Conservation (phyloP, 352 stramenopile species). For the Phytophthora hibernalis region DNA sequence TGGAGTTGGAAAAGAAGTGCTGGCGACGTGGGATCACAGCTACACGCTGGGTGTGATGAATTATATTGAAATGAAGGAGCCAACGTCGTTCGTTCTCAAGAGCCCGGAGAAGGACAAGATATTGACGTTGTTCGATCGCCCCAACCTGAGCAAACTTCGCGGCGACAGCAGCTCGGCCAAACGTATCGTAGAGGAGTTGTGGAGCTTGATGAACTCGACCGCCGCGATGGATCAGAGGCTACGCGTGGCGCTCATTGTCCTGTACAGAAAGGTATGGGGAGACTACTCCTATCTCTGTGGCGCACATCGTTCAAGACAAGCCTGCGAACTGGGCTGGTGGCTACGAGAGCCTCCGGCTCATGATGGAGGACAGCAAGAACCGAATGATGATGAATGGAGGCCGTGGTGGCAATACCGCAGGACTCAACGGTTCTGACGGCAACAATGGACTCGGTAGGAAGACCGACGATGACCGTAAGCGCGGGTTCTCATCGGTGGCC, state of each 20-base stretch:
- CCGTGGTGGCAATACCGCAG: conserved; percentile 9
- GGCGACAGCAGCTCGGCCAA: conserved; percentile 81
- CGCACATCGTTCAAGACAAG: conserved; percentile 87
- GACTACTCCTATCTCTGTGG: conserved; percentile 83
- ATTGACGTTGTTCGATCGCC: conserved; percentile 62
- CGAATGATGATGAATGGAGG: conserved; percentile 44
- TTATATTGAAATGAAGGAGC: conserved; percentile 83
- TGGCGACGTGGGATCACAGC: conserved; percentile 85
- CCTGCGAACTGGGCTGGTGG: conserved; percentile 76
- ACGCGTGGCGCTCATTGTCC: conserved; percentile 74
- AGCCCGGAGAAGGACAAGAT: conserved; percentile 83
- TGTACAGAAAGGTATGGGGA: conserved; percentile 85
- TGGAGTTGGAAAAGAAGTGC: conserved; percentile 70
- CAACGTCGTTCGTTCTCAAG: conserved; percentile 73
- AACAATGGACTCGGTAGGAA: conserved; percentile 31
- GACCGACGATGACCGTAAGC: conserved; percentile 49
- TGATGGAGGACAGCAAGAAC: conserved; percentile 89
- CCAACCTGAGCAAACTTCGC: conserved; percentile 67
- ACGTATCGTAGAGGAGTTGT: conserved; percentile 69
- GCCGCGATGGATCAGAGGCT: conserved; percentile 73
- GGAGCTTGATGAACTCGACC: conserved; percentile 77
- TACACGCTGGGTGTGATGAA: conserved; percentile 81
- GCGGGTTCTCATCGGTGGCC: conserved; percentile 37
- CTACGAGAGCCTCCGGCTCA: conserved; percentile 79
- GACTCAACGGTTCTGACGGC: conserved; percentile 17